Percentiles rank a stretch among this genome's conserved stretches.
Evolutionary conservation across 768 basidiomycete genomes (phyloP).

Genomic region (Crucibulum laeve): DNA sequence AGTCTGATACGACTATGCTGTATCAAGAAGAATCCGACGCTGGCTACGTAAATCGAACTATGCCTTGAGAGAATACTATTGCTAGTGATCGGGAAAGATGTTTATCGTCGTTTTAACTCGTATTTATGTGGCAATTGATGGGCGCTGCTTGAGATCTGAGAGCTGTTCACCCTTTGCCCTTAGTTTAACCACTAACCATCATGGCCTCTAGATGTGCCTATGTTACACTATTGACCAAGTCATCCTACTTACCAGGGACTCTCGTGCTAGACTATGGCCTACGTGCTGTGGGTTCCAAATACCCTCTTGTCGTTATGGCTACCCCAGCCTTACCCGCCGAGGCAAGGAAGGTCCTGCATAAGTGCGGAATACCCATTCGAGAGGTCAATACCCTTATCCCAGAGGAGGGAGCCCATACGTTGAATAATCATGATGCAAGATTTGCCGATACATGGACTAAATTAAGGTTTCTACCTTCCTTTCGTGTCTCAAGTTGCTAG

Average conservation of each 20-base stretch:
- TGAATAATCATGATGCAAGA: constrained; percentile 41
- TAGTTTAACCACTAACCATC: constrained; percentile 2
- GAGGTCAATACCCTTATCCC: constrained; percentile 63
- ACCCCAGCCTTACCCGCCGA: constrained; percentile 53
- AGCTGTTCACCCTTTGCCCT: neutral
- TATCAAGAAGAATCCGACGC: too few species aligned
- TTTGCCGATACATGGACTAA: constrained; percentile 77
- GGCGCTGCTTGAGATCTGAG: neutral
- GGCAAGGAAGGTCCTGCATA: constrained; percentile 46
- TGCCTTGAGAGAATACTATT: too few species aligned
- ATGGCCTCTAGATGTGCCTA: constrained; percentile 52
- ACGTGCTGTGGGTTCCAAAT: constrained; percentile 49
- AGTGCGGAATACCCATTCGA: constrained; percentile 46
- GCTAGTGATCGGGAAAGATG: too few species aligned
- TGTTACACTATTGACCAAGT: constrained; percentile 74
- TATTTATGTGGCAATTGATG: neutral
- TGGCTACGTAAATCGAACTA: too few species aligned
- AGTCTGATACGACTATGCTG: too few species aligned
- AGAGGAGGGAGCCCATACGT: constrained; percentile 32
- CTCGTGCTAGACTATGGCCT: constrained; percentile 60
- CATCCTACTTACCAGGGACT: constrained; percentile 60
- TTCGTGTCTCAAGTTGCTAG: neutral
- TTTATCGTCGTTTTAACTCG: too few species aligned
- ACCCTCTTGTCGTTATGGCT: constrained; percentile 78
- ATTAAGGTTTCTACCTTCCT: constrained; percentile 32